Conservation (phyloP, 345 rosid species). For the Rhodomyrtus tomentosa region DNA sequence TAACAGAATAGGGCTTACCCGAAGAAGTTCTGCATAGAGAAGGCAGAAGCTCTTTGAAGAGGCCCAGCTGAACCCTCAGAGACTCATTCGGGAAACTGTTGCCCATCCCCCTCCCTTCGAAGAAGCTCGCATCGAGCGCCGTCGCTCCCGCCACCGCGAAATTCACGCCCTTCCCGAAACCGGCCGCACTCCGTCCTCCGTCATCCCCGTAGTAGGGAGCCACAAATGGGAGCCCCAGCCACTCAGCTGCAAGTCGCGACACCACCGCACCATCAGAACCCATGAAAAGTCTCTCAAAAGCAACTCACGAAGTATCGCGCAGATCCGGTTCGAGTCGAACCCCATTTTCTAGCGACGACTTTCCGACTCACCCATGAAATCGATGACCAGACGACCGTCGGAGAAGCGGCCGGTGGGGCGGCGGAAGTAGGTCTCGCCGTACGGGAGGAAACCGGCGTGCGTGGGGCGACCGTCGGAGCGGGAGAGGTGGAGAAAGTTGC, state of each 20-base stretch:
- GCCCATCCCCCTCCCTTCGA: slow-evolving; percentile 16
- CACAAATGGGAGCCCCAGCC: slow-evolving; percentile 20
- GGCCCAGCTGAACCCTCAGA: slow-evolving; percentile 22
- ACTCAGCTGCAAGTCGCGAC: slow-evolving; percentile 18
- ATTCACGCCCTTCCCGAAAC: slow-evolving; percentile 29
- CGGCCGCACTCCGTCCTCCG: neutral
- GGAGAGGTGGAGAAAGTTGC: slow-evolving; percentile 11
- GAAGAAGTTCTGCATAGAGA: slow-evolving; percentile 20
- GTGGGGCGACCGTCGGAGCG: slow-evolving; percentile 5
- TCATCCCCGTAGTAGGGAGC: slow-evolving; percentile 23
- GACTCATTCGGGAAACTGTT: slow-evolving; percentile 11
- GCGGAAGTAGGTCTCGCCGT: slow-evolving; percentile 35
- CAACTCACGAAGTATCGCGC: neutral
- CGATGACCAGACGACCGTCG: slow-evolving; percentile 46
- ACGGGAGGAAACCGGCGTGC: slow-evolving; percentile 20
- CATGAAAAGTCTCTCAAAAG: neutral
- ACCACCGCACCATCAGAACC: neutral
- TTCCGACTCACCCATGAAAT: slow-evolving; percentile 29
- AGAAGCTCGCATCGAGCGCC: slow-evolving; percentile 19
- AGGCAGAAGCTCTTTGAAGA: slow-evolving; percentile 30
- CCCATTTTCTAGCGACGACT: neutral
- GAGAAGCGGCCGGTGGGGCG: slow-evolving; percentile 33
- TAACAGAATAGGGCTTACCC: neutral
- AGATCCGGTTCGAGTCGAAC: neutral
- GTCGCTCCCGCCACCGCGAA: slow-evolving; percentile 46